phyloP scores from a whole-genome alignment of 306 rosid species.

The Aeschynomene evenia region DNA sequence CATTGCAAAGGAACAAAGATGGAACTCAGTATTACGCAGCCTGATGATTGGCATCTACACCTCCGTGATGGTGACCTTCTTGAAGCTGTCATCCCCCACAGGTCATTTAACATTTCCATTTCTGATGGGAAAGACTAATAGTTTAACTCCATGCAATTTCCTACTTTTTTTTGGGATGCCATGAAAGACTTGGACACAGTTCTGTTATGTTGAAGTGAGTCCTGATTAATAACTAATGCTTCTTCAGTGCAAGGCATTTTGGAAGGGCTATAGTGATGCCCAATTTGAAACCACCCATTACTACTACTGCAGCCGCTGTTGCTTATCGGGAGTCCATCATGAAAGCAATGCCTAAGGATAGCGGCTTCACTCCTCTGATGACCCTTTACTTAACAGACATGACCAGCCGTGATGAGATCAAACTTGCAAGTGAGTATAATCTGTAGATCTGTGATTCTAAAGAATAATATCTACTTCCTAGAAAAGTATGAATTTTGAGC shows the following conservation, averaged over 20 bases:
- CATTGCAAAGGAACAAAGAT: constrained; percentile 44
- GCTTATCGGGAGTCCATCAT: constrained; percentile 70
- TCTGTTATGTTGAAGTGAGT: background rate
- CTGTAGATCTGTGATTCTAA: background rate
- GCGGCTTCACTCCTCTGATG: constrained; percentile 84
- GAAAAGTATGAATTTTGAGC: background rate
- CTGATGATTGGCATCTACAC: constrained; percentile 96
- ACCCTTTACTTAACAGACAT: constrained; percentile 83
- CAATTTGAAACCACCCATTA: constrained; percentile 82
- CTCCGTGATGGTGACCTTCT: constrained; percentile 85
- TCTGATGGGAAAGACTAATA: background rate
- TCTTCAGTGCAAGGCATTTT: constrained; percentile 65
- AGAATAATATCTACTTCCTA: background rate
- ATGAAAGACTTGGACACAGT: background rate
- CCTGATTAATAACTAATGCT: constrained; percentile 27
- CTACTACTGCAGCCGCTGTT: constrained; percentile 66
- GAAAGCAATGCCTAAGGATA: constrained; percentile 62
- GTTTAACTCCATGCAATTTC: background rate
- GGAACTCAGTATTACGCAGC: constrained; percentile 77
- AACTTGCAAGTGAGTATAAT: constrained; percentile 72
- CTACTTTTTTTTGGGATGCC: background rate
- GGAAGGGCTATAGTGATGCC: constrained; percentile 95
- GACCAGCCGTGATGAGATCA: constrained; percentile 72
- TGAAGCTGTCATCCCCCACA: constrained; percentile 68
- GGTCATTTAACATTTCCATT: constrained; percentile 55